Percentiles rank a stretch among this genome's conserved stretches.
These are phyloP conservation scores for Prunus campanulata DNA, from an alignment of 306 rosid genomes.

Conservation along the genomic window DNA sequence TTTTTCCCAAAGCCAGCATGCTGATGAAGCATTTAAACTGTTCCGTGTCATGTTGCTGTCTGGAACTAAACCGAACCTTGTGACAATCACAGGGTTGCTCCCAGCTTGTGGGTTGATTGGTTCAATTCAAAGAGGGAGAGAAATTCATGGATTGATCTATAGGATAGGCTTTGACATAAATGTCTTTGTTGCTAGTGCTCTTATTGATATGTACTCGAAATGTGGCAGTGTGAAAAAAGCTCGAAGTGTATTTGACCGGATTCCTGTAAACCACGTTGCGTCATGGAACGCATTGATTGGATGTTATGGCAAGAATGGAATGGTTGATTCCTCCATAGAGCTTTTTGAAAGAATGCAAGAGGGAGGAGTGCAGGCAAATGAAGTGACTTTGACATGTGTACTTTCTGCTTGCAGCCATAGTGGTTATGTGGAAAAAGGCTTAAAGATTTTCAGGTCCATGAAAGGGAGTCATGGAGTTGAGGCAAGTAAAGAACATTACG, in stretches of 20 bases:
- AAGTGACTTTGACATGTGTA: constrained; percentile 52
- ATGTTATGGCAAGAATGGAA: constrained; percentile 68
- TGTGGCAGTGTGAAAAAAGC: constrained; percentile 49
- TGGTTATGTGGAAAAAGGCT: constrained; percentile 53
- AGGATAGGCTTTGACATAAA: constrained; percentile 47
- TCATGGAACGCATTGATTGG: constrained; percentile 71
- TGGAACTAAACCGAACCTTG: constrained; percentile 44
- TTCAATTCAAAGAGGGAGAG: constrained; percentile 44
- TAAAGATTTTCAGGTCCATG: constrained; percentile 51
- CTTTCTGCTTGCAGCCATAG: constrained; percentile 74
- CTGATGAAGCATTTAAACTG: constrained; percentile 35
- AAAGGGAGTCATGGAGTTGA: constrained; percentile 41
- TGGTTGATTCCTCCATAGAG: constrained; percentile 46
- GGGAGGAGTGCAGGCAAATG: constrained; percentile 48
- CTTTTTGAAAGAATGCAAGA: constrained; percentile 44
- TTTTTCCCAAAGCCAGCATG: constrained; percentile 37
- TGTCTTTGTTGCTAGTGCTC: constrained; percentile 54
- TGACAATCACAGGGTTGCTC: constrained; percentile 54
- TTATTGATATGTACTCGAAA: constrained; percentile 66
- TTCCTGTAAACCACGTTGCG: constrained; percentile 37
- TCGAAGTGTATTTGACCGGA: constrained; percentile 40
- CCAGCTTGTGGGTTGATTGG: constrained; percentile 56
- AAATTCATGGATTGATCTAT: constrained; percentile 54
- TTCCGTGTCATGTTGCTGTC: constrained; percentile 45
- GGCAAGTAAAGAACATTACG: constrained; percentile 48